These are phyloP conservation scores for Eucalyptus decipiens DNA, from an alignment of 345 rosid species.

Conservation along the genomic window DNA sequence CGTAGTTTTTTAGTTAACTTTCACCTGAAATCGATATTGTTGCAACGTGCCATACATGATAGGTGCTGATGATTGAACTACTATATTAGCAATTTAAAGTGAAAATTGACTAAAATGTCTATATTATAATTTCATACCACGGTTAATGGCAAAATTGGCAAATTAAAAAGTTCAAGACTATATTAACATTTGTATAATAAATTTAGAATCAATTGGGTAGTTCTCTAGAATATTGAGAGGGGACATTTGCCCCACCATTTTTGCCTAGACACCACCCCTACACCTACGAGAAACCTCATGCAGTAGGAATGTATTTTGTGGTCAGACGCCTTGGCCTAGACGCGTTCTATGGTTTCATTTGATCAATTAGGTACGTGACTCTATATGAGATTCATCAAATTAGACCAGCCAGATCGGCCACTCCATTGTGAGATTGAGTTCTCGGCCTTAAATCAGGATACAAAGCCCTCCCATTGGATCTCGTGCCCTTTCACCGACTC, in stretches of 20 bases:
- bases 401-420: neutral
- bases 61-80: fast-evolving
- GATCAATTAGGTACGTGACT: neutral
- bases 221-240: neutral
- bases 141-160: neutral
- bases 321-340: neutral
- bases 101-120: neutral
- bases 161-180: neutral
- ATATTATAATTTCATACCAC: neutral
- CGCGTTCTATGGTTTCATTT: neutral
- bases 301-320: neutral
- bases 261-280: neutral
- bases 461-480: neutral
- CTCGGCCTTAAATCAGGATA: neutral
- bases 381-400: neutral
- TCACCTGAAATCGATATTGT: fast-evolving
- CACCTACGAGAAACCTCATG: neutral
- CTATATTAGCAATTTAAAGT: fast-evolving
- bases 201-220: neutral
- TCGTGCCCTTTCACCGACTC: neutral
- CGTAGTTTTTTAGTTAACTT: fast-evolving
- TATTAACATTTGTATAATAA: neutral
- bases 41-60: neutral
- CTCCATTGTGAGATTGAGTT: neutral
- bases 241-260: neutral